Percentiles rank a stretch among this genome's conserved stretches.
Evolutionary conservation across 495 filamentous ascomycete species (phyloP).

Genomic region (Aspergillus bridgeri): DNA sequence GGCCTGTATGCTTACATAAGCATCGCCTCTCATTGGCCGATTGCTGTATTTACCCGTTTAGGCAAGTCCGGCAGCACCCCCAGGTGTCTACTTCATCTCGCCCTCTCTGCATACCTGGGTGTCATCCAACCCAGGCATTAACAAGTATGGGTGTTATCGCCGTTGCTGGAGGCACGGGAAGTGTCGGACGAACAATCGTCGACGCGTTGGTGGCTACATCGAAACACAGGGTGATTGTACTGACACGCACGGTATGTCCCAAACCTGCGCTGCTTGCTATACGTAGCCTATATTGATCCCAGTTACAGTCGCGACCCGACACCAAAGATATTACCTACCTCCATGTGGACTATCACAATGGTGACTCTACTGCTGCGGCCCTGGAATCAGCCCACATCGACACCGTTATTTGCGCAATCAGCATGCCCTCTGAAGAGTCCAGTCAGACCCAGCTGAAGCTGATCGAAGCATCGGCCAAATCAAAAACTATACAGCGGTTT

Average conservation of each 20-base stretch:
- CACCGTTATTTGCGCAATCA: slow-evolving; percentile 30
- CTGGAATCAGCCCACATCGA: slow-evolving; percentile 40
- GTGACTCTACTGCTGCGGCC: slow-evolving; percentile 19
- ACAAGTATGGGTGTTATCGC: slow-evolving; percentile 33
- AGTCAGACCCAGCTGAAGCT: slow-evolving; percentile 19
- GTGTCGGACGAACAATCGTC: slow-evolving; percentile 38
- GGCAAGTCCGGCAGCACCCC: neutral
- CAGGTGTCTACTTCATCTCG: too few relatives aligned
- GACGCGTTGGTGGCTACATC: slow-evolving; percentile 26
- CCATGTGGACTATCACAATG: slow-evolving; percentile 30
- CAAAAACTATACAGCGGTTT: slow-evolving; percentile 31
- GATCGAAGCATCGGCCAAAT: slow-evolving; percentile 34
- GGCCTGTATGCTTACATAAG: too few relatives aligned
- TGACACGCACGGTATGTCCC: slow-evolving; percentile 31
- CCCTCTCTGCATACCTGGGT: too few relatives aligned
- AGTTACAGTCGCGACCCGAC: slow-evolving; percentile 10
- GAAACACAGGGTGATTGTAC: slow-evolving; percentile 33
- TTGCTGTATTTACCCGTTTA: neutral
- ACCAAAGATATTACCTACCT: slow-evolving; percentile 8
- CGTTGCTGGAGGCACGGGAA: slow-evolving; percentile 42
- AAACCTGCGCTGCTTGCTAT: neutral
- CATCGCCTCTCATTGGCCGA: too few relatives aligned
- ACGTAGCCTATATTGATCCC: neutral
- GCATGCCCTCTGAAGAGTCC: slow-evolving; percentile 10
- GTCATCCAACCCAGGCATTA: too few relatives aligned